Evolutionary conservation across 1,284 basidiomycete species (phyloP), one percentile per base, ranked within the genome.

Genomic region (Phylloporus gajari): DNA sequence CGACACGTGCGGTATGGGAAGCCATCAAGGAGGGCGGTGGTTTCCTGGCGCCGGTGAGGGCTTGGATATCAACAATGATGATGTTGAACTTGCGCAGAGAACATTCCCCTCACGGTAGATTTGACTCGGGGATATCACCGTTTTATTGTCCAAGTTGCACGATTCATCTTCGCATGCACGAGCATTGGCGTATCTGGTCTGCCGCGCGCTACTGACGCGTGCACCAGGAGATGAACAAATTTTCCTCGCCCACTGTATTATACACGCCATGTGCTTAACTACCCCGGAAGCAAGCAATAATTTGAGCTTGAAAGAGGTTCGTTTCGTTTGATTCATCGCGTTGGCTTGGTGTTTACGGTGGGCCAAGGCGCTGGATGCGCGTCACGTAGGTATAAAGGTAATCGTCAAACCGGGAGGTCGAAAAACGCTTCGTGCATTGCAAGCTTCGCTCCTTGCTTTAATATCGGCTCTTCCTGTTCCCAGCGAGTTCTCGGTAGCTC

Each of bases 1-100:
- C 90, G 0, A 86, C 89, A 0, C 86, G 88, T 40, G 79, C 87
- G 35, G 89, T 91, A 1, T 96, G 95, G 94, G 89, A 90, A 70
- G 82, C 88, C 21, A 78, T 94, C 35, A 82, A 82, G 35, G 61
- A 76, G 79, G 30, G 76, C 53, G 44, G 74, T 38, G 69, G 69
- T 65, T 71, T 74, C 67, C 70, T 70, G 27, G 67, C 68, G 3
- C n/a, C 66, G 70, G 69, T 65, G 76, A 72, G 59, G 74, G 65
- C 67, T 79, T 77, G 68, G 78, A 80, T 65, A 80, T 75, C 63
- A 82, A 82, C 67, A 79, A 73, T 25, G 85, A 83, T 72, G 84
- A 81, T 51, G 79, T 40, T 30, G 69, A 61, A 74, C 48, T 42
- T 58, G 68, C 11, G 56, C 75, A 93, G 93, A 90, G 69, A 93